Evolutionary conservation across 106 monocot species (phyloP), one percentile per base, ranked within the genome.

Genomic region (Dactylorhiza incarnata): DNA sequence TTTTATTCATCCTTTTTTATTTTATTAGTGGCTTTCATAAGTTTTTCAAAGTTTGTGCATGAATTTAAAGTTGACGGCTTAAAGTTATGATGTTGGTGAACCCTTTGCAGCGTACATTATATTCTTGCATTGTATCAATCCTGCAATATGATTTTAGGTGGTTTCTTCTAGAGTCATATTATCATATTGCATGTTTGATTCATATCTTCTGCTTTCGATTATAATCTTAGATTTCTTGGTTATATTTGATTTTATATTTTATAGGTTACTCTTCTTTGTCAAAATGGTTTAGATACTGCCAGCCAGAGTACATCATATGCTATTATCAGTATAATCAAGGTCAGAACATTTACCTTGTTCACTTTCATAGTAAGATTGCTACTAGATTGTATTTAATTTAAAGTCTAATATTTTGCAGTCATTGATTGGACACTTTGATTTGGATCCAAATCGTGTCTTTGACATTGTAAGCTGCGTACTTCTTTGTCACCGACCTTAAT

Each of bases 381-480:
- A 70, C 26, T 26, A 22, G 46, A 16, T 45, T 26, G 15, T 23
- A 53, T 7, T 44, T 74, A 1, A 43, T 78, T 49, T 17, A 77
- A 49, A 46, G 55, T 79, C 45, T 49, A 55, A 68, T 73, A 37
- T 73, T 74, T 77, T 72, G 74, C 88, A 95, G 95, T 97, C 94
- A 49, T 86, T 99, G 56, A 99, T 99, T 81, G 99, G 99, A 59
- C 99, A 99, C 76, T 99, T 99, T 81, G 94, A 99, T 86, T 80
- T 99, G 75, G 99, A 99, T 51, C 94, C 99, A 66, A 99, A 99
- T 77, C 94, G 97, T 78, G 99, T 99, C 74, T 94, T 94, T 88
- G 99, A 99, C 79, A 92, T 99, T 82, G 99, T 99, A 85, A 93
- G 93, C 73, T 76, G 2, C 43, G 13, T 70, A 17, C 16, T 37